phyloP scores from a whole-genome alignment of 257 asterid genomes.

The Nicotiana undulata region DNA sequence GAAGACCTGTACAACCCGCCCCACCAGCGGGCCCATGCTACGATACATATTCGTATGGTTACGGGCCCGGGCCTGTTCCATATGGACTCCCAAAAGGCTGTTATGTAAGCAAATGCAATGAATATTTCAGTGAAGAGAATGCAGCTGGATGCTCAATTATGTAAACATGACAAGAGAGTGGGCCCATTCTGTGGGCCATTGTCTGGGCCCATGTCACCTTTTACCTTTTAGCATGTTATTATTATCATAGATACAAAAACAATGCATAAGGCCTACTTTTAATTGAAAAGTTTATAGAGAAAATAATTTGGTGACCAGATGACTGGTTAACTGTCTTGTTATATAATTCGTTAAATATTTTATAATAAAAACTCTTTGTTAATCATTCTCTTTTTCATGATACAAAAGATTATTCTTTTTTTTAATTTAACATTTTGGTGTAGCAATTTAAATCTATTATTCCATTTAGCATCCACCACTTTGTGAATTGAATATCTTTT shows the following conservation, averaged over 20 bases:
- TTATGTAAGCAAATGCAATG: slow-evolving; percentile 25
- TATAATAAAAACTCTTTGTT: neutral
- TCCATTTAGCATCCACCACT: neutral
- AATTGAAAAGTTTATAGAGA: neutral
- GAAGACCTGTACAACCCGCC: slow-evolving; percentile 27
- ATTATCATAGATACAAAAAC: neutral
- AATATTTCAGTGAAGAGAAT: slow-evolving; percentile 51
- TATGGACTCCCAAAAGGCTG: slow-evolving; percentile 23
- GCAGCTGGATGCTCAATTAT: slow-evolving; percentile 47
- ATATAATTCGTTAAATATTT: neutral
- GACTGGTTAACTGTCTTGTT: neutral
- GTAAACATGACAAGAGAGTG: slow-evolving; percentile 16
- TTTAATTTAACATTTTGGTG: neutral
- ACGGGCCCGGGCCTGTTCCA: slow-evolving; percentile 1
- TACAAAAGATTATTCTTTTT: no score
- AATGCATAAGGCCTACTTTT: neutral
- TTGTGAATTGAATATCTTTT: neutral
- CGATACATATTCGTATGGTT: slow-evolving; percentile 19
- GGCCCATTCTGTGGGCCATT: neutral
- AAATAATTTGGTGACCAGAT: neutral
- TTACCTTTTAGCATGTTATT: neutral
- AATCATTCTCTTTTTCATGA: neutral
- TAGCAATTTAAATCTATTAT: neutral
- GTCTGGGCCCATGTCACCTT: neutral
- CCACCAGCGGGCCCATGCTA: slow-evolving; percentile 26